Conservation (phyloP, 2,329 filamentous ascomycete genomes). For the Cyphellophora europaea region DNA sequence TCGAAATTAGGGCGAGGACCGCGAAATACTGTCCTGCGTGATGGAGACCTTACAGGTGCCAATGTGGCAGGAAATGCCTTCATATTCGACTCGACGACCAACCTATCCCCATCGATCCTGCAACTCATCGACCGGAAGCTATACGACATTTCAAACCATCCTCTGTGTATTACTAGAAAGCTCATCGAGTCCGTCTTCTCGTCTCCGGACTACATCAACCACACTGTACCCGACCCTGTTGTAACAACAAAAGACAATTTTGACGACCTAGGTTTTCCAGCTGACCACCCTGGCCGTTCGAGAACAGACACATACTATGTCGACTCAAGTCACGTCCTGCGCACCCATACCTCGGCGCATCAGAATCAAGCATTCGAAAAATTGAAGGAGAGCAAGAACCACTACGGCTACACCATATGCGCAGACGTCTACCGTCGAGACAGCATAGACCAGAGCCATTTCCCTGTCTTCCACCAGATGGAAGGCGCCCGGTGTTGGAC, state of each 20-base stretch:
- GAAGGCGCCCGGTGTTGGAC: constrained; percentile 88
- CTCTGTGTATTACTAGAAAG: constrained; percentile 78
- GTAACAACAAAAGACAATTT: constrained; percentile 86
- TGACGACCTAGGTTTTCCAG: constrained; percentile 86
- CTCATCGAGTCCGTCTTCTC: constrained; percentile 89
- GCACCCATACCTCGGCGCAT: constrained; percentile 92
- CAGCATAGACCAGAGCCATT: constrained; percentile 89
- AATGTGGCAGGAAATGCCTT: constrained; percentile 14
- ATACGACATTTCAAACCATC: constrained; percentile 88
- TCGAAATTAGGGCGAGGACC: too few relatives aligned
- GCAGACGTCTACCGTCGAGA: constrained; percentile 94
- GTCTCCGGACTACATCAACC: constrained; percentile 55
- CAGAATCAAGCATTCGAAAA: constrained; percentile 71
- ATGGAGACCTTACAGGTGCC: constrained; percentile 8
- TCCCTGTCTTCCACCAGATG: constrained; percentile 98
- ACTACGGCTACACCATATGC: constrained; percentile 79
- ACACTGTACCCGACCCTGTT: constrained; percentile 65
- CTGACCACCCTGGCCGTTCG: constrained; percentile 77
- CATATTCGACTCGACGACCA: constrained; percentile 66
- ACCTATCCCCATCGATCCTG: constrained; percentile 67
- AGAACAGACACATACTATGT: constrained; percentile 94
- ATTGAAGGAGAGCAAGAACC: constrained; percentile 27
- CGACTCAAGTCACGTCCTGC: constrained; percentile 70
- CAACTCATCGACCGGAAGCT: constrained; percentile 65
- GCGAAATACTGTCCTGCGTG: constrained; percentile 9